A percentile compares a stretch with the other conserved stretches of the same genome.
phyloP scores from a whole-genome alignment of 2,329 filamentous ascomycete genomes.

The Thermothelomyces thermophilus region DNA sequence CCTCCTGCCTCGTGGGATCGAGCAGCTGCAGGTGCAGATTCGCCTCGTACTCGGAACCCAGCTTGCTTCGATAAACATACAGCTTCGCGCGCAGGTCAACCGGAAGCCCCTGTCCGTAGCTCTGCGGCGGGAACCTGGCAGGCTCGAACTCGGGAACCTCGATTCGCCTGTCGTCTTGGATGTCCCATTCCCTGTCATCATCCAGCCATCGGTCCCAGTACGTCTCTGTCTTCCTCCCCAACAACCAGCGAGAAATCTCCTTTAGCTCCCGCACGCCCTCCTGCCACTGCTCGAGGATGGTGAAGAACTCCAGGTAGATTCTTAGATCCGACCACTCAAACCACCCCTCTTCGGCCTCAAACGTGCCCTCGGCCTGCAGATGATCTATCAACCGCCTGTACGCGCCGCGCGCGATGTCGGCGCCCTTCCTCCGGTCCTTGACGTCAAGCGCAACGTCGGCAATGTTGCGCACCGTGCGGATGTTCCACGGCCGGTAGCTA shows the following conservation, averaged over 20 bases:
- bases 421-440: conserved; percentile 37
- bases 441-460: conserved; percentile 52
- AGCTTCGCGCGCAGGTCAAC: conserved; percentile 78
- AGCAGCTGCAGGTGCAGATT: conserved; percentile 64
- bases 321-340: conserved; percentile 75
- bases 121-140: conserved; percentile 43
- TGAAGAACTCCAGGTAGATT: conserved; percentile 76
- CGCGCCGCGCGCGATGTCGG: conserved; percentile 39
- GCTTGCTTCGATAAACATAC: conserved; percentile 71
- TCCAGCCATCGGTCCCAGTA: conserved; percentile 68
- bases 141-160: conserved; percentile 55
- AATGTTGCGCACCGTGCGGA: conserved; percentile 48
- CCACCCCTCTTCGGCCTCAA: conserved; percentile 32
- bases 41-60: conserved; percentile 65
- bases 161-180: conserved; percentile 60
- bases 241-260: conserved; percentile 69
- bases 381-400: conserved; percentile 44
- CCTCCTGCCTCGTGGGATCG: conserved; percentile 52
- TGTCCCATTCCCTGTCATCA: conserved; percentile 88
- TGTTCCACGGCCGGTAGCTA: conserved; percentile 46
- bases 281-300: conserved; percentile 54
- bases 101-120: conserved; percentile 70
- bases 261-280: conserved; percentile 66
- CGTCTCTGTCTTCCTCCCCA: conserved; percentile 64
- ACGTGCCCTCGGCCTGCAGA: conserved; percentile 30